These are phyloP conservation scores for Gyromitra esculenta DNA, from an alignment of 2,329 filamentous ascomycete genomes.

Conservation along the genomic window DNA sequence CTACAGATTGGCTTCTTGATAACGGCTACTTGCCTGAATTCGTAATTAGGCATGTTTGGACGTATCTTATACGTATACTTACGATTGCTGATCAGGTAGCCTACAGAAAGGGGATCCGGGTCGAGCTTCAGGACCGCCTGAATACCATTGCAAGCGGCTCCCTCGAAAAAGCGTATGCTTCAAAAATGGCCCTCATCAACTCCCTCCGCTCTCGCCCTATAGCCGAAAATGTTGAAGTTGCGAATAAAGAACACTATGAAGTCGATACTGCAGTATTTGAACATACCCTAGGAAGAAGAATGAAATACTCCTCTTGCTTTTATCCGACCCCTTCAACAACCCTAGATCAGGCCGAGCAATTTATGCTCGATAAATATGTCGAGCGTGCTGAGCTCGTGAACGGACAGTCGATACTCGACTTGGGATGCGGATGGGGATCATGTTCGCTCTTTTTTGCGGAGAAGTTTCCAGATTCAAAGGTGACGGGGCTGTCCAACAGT, in stretches of 20 bases:
- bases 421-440: slow-evolving; percentile 38
- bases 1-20: slow-evolving; percentile 41
- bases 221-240: slow-evolving; percentile 72
- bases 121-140: slow-evolving; percentile 72
- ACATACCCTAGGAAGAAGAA: slow-evolving; percentile 71
- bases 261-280: slow-evolving; percentile 72
- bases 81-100: not conserved
- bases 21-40: slow-evolving; percentile 39
- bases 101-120: slow-evolving; percentile 67
- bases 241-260: slow-evolving; percentile 78
- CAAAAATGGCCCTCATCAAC: slow-evolving; percentile 73
- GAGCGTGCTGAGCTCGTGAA: slow-evolving; percentile 20
- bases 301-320: slow-evolving; percentile 77
- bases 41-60: slow-evolving; percentile 33
- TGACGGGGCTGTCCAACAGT: slow-evolving; percentile 32
- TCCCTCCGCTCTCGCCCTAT: slow-evolving; percentile 70
- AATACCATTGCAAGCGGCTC: slow-evolving; percentile 67
- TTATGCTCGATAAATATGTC: slow-evolving; percentile 37
- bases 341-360: slow-evolving; percentile 67
- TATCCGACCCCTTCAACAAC: slow-evolving; percentile 64
- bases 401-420: slow-evolving; percentile 34
- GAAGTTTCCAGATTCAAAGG: slow-evolving; percentile 23
- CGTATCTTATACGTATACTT: not conserved
- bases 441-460: slow-evolving; percentile 37
- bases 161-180: slow-evolving; percentile 66